phyloP scores from a whole-genome alignment of 2,329 filamentous ascomycete genomes.

The Annulohypoxylon truncatum region DNA sequence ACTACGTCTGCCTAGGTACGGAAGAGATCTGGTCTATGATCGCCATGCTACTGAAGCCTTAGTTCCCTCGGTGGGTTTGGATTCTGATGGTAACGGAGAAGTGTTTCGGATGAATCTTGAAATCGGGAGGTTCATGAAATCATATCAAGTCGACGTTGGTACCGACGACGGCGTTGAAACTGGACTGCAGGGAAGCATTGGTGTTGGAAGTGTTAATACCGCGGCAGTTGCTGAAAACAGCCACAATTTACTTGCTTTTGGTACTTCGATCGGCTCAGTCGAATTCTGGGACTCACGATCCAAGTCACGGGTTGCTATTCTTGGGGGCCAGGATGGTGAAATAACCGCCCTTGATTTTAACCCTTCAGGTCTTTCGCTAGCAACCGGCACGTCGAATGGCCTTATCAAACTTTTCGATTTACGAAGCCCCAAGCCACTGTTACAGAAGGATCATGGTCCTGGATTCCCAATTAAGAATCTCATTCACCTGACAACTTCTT shows the following conservation, averaged over 20 bases:
- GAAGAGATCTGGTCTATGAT: conserved; percentile 89
- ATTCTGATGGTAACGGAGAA: conserved; percentile 86
- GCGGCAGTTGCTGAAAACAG: conserved; percentile 88
- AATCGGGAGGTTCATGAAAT: conserved; percentile 91
- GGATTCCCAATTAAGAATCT: conserved; percentile 92
- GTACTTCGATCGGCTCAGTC: conserved; percentile 93
- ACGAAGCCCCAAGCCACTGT: conserved; percentile 83
- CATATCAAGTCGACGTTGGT: conserved; percentile 91
- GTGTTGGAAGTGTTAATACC: conserved; percentile 86
- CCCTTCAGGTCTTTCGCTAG: conserved; percentile 83
- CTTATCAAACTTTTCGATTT: conserved; percentile 93
- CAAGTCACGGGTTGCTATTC: conserved; percentile 80
- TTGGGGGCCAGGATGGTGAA: conserved; percentile 76
- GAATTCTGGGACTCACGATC: conserved; percentile 96
- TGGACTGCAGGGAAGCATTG: conserved; percentile 86
- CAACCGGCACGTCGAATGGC: conserved; percentile 87
- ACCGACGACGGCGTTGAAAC: conserved; percentile 80
- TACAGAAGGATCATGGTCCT: conserved; percentile 96
- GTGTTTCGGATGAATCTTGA: conserved; percentile 95
- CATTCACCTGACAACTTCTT: conserved; percentile 75
- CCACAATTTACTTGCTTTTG: conserved; percentile 92
- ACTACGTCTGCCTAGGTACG: conserved; percentile 91
- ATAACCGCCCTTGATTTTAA: conserved; percentile 91
- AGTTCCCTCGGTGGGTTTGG: conserved; percentile 87
- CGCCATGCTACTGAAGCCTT: conserved; percentile 84